Evolutionary conservation across 129 eudicot species (phyloP), one percentile per base, ranked within the genome.

Genomic region (Solidago caesia): DNA sequence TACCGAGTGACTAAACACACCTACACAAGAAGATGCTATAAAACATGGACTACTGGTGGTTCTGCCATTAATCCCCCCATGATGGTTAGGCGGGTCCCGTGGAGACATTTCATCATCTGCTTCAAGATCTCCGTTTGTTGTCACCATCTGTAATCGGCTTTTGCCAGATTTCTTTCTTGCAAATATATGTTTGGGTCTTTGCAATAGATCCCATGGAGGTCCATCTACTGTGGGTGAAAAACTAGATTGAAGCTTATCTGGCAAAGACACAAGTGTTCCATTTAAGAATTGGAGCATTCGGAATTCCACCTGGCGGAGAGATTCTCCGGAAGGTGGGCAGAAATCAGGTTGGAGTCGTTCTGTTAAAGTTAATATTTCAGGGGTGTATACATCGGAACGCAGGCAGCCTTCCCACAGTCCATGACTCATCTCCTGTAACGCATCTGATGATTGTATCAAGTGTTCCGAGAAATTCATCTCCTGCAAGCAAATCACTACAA

Each of bases 371-470:
- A 76, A 5, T 44, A 86, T 79, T 78, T 94, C 98, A 2, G 87
- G 85, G 25, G 98, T 94, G 86, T 85, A 91, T 52, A 90, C 77
- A 58, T 94, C 98, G 4, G 97, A 86, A 27, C 82, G 82, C 73
- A 85, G 84, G 82, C 97, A 94, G 14, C 98, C 97, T 58, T 94
- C 98, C 98, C 98, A 94, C 53, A 84, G 86, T 41, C 98, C 98
- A 58, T 86, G 91, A 79, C 96, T 94, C 89, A 94, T 94, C 48
- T 94, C 98, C 51, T 83, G 60, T 44, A 94, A 81, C 9, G 97
- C 98, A 58, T 94, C 97, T 8, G 89, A 83, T 47, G 96, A 52
- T 44, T 88, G 98, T 83, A 94, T 87, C 64, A 79, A 86, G 68
- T 94, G 92, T 71, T 94, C 98, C 4, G 86, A 70, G 55, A 94